Evolutionary conservation across 148 eudicot genomes (phyloP).

Genomic region (Vaccinium myrtillus): DNA sequence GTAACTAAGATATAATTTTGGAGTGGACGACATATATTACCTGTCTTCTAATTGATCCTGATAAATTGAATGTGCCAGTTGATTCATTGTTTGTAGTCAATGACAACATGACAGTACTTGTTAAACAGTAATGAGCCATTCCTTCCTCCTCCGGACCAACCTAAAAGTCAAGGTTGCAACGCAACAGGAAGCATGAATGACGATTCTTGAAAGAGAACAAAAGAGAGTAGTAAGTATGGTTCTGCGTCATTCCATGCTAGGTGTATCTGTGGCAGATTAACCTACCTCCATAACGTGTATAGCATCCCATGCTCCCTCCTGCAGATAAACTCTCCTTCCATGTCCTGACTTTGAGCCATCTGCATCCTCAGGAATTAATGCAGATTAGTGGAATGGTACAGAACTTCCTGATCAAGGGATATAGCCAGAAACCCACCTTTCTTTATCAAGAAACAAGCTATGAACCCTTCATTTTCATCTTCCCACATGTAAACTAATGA

Average conservation of each 20-base stretch:
- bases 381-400: constrained; percentile 18
- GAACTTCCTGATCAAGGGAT: neutral
- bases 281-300: constrained; percentile 94
- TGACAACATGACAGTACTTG: constrained; percentile 93
- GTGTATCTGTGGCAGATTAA: constrained; percentile 7
- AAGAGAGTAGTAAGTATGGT: neutral
- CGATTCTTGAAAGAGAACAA: neutral
- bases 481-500: constrained; percentile 98
- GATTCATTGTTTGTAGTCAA: constrained; percentile 78
- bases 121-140: constrained; percentile 78
- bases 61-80: constrained; percentile 80
- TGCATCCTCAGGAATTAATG: constrained; percentile 25
- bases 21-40: constrained; percentile 25
- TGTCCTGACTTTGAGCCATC: constrained; percentile 89
- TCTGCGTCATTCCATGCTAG: neutral
- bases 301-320: constrained; percentile 98
- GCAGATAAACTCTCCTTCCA: constrained; percentile 90
- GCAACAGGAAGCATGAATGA: neutral
- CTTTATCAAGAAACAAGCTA: constrained; percentile 91
- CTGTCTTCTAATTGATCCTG: constrained; percentile 99
- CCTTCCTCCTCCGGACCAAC: constrained; percentile 85
- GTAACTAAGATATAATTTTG: neutral
- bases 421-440: constrained; percentile 51
- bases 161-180: constrained; percentile 29
- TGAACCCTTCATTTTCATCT: constrained; percentile 84